phyloP scores from a whole-genome alignment of 139 green algal genomes.

The Coccomyxa sp. region DNA sequence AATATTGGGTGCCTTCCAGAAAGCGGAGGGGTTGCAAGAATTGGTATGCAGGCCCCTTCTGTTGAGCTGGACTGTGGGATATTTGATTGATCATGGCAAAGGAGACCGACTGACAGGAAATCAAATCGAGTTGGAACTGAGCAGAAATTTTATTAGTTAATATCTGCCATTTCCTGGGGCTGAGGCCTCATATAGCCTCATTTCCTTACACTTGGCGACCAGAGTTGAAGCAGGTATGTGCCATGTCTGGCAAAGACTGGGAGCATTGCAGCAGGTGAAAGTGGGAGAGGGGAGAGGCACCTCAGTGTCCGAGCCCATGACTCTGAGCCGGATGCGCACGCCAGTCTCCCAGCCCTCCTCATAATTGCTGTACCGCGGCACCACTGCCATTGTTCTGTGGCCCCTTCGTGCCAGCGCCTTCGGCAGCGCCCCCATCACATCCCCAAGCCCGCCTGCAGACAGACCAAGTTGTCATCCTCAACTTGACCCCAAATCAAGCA shows the following conservation, averaged over 20 bases:
- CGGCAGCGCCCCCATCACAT: constrained; percentile 93
- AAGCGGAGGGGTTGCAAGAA: neutral
- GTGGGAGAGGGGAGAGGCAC: constrained; percentile 15
- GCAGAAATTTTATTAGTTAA: too few species aligned
- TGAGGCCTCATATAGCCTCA: too few species aligned
- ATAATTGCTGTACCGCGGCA: constrained; percentile 76
- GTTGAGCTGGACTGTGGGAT: neutral
- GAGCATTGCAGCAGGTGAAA: neutral
- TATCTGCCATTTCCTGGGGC: too few species aligned
- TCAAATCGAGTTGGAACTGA: too few species aligned
- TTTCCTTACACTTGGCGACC: too few species aligned
- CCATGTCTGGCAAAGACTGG: neutral
- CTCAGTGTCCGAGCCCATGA: constrained; percentile 64
- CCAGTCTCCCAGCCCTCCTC: constrained; percentile 69
- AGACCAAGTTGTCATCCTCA: neutral
- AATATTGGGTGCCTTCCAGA: neutral
- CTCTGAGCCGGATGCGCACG: constrained; percentile 49
- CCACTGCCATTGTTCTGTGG: constrained; percentile 87
- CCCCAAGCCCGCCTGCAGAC: constrained; percentile 83
- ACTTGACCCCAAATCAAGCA: neutral
- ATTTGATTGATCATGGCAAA: too few species aligned
- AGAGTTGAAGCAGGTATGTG: too few species aligned
- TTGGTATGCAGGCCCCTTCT: neutral
- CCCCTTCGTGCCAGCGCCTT: constrained; percentile 76
- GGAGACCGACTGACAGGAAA: too few species aligned